Evolutionary conservation across 208 protist genomes (phyloP), one percentile per base, ranked within the genome.

Genomic region (Eutreptiella sp.): DNA sequence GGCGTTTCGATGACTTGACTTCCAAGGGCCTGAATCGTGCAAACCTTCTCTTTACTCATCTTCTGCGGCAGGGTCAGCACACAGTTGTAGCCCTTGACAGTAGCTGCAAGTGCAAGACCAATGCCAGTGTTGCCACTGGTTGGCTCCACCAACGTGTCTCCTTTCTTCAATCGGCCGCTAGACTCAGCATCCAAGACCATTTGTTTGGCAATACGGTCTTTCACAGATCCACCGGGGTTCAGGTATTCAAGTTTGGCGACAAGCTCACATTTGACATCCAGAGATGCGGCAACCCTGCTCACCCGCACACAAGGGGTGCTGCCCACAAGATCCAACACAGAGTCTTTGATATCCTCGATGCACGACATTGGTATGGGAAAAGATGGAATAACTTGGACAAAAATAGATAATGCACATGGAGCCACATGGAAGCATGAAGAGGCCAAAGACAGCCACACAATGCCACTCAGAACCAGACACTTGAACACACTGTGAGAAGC

Each of bases 21-120:
- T 33, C 95, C 95, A 11, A 98, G 81, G 26, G 86, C 81, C 4
- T 84, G 46, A 26, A 97, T 53, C 5, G 89, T 80, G 43, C 80
- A 65, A 57, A 92, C 86, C 75, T 98, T 98, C 73, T 98, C 95
- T 46, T 96, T 78, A 27, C 85, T 94, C 94, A 99, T 98, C 75
- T 97, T 98, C 69, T 97, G 92, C 21, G 96, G 93, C 74, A 99
- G 85, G 43, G 91, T 95, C 67, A 98, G 96, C 54, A 97, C 84
- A 80, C 96, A 95, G 28, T 79, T 66, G 75, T 98, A 98, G 34
- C 94, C 94, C 50, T 83, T 81, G 21, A 94, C 80, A 19, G 91
- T 87, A 26, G 87, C 87, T n/a, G 88, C 83, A 54, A 98, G 72
- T 28, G 94, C 88, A 24, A 98, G 77, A 39, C 92, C 94, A 57